Evolutionary conservation across 2,329 filamentous ascomycete species (phyloP).

Genomic region (Aspergillus candidus): DNA sequence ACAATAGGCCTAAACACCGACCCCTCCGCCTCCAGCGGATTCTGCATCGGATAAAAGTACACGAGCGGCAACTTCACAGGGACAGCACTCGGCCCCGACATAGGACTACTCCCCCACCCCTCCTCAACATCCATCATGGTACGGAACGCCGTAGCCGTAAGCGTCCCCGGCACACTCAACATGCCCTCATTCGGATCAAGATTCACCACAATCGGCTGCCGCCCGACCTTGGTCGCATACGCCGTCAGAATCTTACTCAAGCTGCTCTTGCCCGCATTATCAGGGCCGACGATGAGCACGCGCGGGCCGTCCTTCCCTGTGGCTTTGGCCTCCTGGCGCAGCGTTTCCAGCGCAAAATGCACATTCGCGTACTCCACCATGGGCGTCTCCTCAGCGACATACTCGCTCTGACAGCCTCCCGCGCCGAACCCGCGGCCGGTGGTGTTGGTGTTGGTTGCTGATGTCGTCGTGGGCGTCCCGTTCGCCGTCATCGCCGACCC

Average conservation of each 20-base stretch:
- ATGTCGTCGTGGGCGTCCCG: conserved; percentile 9
- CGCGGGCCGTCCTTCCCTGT: conserved; percentile 59
- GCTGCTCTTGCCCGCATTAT: conserved; percentile 76
- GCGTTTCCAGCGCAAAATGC: conserved; percentile 74
- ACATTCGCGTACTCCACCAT: conserved; percentile 76
- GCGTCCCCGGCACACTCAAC: conserved; percentile 69
- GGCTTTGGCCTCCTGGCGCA: conserved; percentile 57
- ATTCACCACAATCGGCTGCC: conserved; percentile 77
- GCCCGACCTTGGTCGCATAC: conserved; percentile 68
- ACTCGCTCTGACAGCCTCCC: conserved; percentile 62
- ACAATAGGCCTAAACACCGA: conserved; percentile 67
- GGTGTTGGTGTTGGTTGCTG: neutral
- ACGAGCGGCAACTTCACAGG: conserved; percentile 89
- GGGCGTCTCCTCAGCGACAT: conserved; percentile 70
- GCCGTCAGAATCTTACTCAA: conserved; percentile 69
- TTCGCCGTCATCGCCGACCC: conserved; percentile 6
- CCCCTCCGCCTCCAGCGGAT: conserved; percentile 62
- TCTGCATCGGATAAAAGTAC: conserved; percentile 75
- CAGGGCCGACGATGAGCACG: conserved; percentile 75
- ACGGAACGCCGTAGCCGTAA: conserved; percentile 81
- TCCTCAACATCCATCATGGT: conserved; percentile 83
- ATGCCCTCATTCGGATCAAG: conserved; percentile 75
- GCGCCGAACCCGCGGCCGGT: conserved; percentile 32
- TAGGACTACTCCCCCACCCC: conserved; percentile 84
- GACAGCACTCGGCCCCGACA: conserved; percentile 78